Conservation (phyloP, 192 early-diverging fungal species). For the Podila horticola region DNA sequence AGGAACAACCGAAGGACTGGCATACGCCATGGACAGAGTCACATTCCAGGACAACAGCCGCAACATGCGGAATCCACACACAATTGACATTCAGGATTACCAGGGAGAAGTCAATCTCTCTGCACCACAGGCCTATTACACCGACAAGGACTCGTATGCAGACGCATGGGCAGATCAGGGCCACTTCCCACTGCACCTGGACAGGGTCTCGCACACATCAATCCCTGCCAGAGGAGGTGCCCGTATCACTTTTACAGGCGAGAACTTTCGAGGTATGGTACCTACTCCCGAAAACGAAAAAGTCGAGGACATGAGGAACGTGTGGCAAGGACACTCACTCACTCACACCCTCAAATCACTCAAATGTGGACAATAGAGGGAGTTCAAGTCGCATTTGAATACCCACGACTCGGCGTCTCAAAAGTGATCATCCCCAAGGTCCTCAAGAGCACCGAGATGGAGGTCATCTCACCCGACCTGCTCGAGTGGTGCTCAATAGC, state of each 20-base stretch:
- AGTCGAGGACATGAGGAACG: not conserved
- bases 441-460: conserved; percentile 35
- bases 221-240: conserved; percentile 26
- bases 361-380: conserved; percentile 11
- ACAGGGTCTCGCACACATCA: conserved; percentile 6
- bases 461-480: conserved; percentile 15
- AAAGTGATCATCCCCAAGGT: conserved; percentile 28
- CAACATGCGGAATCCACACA: too few species aligned
- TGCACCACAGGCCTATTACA: not conserved
- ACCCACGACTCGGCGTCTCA: conserved; percentile 5
- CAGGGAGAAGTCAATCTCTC: not conserved
- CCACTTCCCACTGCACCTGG: conserved; percentile 22
- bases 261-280: conserved; percentile 42
- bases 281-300: too few species aligned
- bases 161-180: conserved; percentile 49
- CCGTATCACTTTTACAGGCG: conserved; percentile 13
- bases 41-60: not conserved
- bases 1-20: not conserved
- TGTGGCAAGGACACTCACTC: too few species aligned
- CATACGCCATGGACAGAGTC: not conserved
- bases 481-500: conserved; percentile 31
- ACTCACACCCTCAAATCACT: not conserved
- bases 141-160: not conserved
- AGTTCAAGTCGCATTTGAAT: conserved; percentile 31
- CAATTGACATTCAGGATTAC: too few species aligned